These are phyloP conservation scores for Saccharomyces uvarum DNA, from an alignment of 1,139 yeast genomes.

Conservation along the genomic window DNA sequence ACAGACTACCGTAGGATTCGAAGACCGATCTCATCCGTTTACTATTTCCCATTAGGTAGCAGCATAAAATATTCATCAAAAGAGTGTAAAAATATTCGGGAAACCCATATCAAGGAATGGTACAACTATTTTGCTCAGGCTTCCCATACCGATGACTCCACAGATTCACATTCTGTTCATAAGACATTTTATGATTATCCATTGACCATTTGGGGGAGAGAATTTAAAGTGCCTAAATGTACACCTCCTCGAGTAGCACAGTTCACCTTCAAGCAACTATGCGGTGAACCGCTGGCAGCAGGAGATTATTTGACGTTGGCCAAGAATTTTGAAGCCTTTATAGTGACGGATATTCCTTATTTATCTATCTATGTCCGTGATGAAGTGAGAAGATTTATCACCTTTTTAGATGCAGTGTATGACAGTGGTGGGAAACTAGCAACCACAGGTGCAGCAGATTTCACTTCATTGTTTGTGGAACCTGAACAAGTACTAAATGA, in stretches of 20 bases:
- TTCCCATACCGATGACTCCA: constrained; percentile 34
- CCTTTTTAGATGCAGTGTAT: constrained; percentile 89
- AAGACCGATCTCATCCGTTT: constrained; percentile 73
- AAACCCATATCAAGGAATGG: constrained; percentile 70
- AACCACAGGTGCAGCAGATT: constrained; percentile 81
- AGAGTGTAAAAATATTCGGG: constrained; percentile 46
- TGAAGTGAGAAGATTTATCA: constrained; percentile 80
- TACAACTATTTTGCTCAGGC: constrained; percentile 65
- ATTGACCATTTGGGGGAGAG: constrained; percentile 75
- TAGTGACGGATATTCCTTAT: constrained; percentile 86
- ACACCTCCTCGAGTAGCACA: constrained; percentile 80
- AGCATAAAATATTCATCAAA: constrained; percentile 41
- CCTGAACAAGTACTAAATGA: constrained; percentile 61
- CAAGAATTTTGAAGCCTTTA: constrained; percentile 63
- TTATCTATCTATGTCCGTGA: constrained; percentile 73
- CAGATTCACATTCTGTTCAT: constrained; percentile 8
- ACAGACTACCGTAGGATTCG: constrained; percentile 89
- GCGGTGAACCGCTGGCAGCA: constrained; percentile 86
- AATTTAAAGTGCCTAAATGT: constrained; percentile 64
- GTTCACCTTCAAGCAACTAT: constrained; percentile 74
- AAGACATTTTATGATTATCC: constrained; percentile 19
- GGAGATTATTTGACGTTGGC: constrained; percentile 89
- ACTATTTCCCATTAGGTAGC: constrained; percentile 66
- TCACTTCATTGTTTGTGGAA: constrained; percentile 77
- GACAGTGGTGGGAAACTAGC: constrained; percentile 83